A percentile compares a stretch with the other conserved stretches of the same genome.
Conservation (phyloP, 345 rosid genomes). For the Lenwebbia sp. region DNA sequence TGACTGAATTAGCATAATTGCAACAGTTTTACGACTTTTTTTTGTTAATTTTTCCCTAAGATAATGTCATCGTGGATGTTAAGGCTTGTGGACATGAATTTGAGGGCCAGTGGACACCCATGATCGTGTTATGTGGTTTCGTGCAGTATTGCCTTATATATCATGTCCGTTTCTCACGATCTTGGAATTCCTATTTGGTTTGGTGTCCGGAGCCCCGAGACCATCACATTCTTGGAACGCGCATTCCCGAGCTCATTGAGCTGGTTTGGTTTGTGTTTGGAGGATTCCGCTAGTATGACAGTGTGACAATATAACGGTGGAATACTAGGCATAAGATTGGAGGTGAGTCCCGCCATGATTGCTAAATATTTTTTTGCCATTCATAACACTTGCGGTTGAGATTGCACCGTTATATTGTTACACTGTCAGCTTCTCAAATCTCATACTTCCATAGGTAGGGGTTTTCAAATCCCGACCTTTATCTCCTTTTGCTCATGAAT, state of each 20-base stretch:
- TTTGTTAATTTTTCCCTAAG: too few relatives aligned
- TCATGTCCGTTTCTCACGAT: background rate
- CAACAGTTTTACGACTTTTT: too few relatives aligned
- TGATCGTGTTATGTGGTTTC: background rate
- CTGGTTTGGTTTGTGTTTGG: background rate
- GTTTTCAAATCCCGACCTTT: background rate
- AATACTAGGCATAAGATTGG: too few relatives aligned
- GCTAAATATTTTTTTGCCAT: too few relatives aligned
- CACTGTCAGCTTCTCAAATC: too few relatives aligned
- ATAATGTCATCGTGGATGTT: background rate
- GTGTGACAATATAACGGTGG: too few relatives aligned
- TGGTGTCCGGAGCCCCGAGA: background rate
- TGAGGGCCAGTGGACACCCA: background rate
- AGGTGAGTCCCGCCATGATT: too few relatives aligned
- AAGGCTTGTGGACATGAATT: background rate
- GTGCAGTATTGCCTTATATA: background rate
- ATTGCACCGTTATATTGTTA: too few relatives aligned
- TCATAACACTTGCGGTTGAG: too few relatives aligned
- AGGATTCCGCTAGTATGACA: too few relatives aligned
- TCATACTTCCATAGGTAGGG: too few relatives aligned
- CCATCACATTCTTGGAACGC: background rate
- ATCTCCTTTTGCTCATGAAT: background rate
- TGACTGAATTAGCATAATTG: too few relatives aligned
- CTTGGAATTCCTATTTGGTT: background rate
- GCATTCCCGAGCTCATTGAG: background rate